Evolutionary conservation across 2,329 filamentous ascomycete genomes (phyloP), one percentile per base, ranked within the genome.

Genomic region (Metarhizium rileyi): DNA sequence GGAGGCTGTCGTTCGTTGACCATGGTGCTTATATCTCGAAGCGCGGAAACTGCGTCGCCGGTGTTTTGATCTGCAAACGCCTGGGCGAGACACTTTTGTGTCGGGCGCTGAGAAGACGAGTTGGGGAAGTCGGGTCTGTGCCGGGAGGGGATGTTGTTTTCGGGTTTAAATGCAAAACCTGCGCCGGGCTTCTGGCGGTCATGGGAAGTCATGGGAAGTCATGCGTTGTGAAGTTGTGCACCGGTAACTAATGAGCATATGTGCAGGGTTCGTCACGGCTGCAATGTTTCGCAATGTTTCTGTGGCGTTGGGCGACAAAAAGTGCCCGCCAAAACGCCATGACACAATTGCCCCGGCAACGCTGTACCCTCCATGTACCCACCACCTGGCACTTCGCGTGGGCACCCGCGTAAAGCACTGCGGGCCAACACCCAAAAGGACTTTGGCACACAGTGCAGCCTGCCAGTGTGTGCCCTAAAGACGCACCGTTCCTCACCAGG

Each of bases 1-100:
- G 66, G 71, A 52, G 61, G 74, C 59, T 58, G 73, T 56, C 61
- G 72, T 66, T 69, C 75, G 59, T 68, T 72, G 56, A 69, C 75
- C 74, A 76, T 76, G 56, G 47, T 57, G 55, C 47, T 48, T 18
- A 60, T 48, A 27, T 55, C 50, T 51, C 47, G 44, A 28, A 61
- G 55, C 27, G 52, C 52, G 23, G 20, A 20, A 25, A 16, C 33
- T 14, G 26, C 22, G 23, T 10, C 8, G 20, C 9, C 35, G 22
- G 12, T 28, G 27, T 8, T 36, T 22, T 42, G 43, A 22, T 6
- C 23, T 23, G 43, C 27, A 38, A n/a, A 25, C 50, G n/a, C 5
- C 42, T 30, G 23, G 40, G 30, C 23, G 20, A 20, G 18, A 25
- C 38, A 18, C 3, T n/a, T 25, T 8, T 28, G 44, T 33, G 42